A percentile compares a stretch with the other conserved stretches of the same genome.
Conservation (phyloP, 2,329 filamentous ascomycete species). For the Colletotrichum melonis region DNA sequence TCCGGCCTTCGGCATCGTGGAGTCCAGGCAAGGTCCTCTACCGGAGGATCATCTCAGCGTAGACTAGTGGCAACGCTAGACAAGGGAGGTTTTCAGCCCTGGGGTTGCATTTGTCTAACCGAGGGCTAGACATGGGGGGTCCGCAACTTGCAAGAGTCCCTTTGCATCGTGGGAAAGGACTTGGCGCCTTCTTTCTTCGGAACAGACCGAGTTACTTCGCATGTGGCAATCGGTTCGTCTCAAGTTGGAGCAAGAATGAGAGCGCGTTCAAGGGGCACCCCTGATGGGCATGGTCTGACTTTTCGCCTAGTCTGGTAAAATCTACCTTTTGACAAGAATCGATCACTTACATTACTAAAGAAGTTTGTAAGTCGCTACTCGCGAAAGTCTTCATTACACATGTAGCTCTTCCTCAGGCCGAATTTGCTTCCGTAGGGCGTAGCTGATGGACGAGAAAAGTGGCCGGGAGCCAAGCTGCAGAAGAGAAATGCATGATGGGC, state of each 20-base stretch:
- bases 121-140: not conserved
- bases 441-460: not conserved
- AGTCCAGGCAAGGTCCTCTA: not conserved
- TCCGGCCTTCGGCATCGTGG: not conserved
- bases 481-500: not conserved
- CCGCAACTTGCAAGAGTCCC: not conserved
- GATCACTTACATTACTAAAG: not conserved
- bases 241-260: not conserved
- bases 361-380: not conserved
- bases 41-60: constrained; percentile 11
- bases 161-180: constrained; percentile 18
- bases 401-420: not conserved
- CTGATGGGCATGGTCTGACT: not conserved
- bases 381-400: not conserved
- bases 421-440: not conserved
- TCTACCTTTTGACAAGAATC: not conserved
- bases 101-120: constrained; percentile 24
- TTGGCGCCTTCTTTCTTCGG: constrained; percentile 17
- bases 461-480: not conserved
- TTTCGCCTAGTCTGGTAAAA: not conserved
- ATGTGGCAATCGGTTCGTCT: constrained; percentile 6
- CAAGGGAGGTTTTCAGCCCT: constrained; percentile 7
- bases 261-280: not conserved
- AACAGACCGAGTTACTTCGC: not conserved
- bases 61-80: constrained; percentile 11